Base-by-base conservation (phyloP, 1,139 yeast species). In the Geotrichum siamense region DNA sequence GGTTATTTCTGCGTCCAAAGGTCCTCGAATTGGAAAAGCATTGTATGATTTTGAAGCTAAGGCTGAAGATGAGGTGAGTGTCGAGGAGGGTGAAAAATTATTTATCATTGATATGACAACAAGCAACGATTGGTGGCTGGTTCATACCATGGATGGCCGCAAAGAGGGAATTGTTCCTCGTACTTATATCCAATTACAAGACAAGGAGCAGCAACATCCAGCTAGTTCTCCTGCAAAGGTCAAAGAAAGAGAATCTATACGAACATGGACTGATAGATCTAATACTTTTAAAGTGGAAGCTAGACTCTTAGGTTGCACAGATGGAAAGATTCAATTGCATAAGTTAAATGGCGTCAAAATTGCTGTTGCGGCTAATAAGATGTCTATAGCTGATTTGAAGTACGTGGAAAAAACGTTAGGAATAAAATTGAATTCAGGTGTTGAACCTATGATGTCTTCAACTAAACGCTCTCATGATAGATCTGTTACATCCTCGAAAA, bases 241-340 rank as follows among this genome's bases (percentile, higher is more conserved):
- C 8, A 30, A 30, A 16, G 34, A 30, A 5, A 13, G 16, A 5
- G 34, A 27, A 10, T 53, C 52, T 13, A 79, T 89, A 22, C 78
- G 98, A 62, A 82, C 95, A 9, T 91, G 98, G 98, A 87, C 91
- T 48, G 99, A 91, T 64, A 78, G 94, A 55, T 74, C 94, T 6
- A 96, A 96, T 8, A 72, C 95, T 1, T 91, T 91, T 68, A 87
- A 86, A 64, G 99, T 93, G 25, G 97, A 91, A 55, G 98, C 98
- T 3, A 96, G 89, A 60, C 82, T 91, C 53, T 74, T 91, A 55
- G 98, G 98, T 19, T 84, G 82, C 62, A 77, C 84, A 30, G 96
- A 89, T 55, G 97, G 97, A 13, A 91, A 91, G 59, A 77, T 91
- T 47, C 98, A 91, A 62, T 69, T 91, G 52, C 97, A 91, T 65